Evolutionary conservation across 306 rosid species (phyloP).

Genomic region (Heteromeles arbutifolia): DNA sequence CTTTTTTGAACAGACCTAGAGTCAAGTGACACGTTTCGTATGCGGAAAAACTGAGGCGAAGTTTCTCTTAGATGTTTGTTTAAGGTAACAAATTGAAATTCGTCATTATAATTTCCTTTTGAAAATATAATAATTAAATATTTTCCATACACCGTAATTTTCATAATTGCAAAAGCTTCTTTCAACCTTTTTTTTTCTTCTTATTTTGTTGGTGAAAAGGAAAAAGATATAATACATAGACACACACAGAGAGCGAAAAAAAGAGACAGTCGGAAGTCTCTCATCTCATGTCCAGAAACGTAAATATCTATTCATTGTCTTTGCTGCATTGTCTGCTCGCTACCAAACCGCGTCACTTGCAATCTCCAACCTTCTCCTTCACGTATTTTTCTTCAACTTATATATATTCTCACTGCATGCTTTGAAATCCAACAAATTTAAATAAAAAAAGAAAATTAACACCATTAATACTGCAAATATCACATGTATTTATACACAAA

Average conservation of each 20-base stretch:
- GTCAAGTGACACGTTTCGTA: no score
- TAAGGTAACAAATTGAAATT: no score
- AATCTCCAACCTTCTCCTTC: background rate
- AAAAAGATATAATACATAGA: background rate
- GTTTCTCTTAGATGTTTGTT: no score
- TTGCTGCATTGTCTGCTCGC: conserved; percentile 18
- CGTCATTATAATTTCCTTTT: no score
- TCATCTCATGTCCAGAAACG: conserved; percentile 9
- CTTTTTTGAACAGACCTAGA: no score
- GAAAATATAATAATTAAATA: no score
- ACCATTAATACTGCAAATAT: background rate
- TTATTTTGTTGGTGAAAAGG: background rate
- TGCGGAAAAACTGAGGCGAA: no score
- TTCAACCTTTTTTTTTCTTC: background rate
- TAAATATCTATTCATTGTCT: background rate
- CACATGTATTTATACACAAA: background rate
- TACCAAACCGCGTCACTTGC: conserved; percentile 5
- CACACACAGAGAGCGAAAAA: background rate
- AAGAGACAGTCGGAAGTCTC: background rate
- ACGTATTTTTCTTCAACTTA: conserved; percentile 19
- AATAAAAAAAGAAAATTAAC: background rate
- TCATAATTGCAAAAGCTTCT: background rate
- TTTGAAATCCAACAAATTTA: conserved; percentile 27
- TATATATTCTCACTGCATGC: conserved; percentile 25
- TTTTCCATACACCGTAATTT: no score